Percentiles rank a stretch among this genome's conserved stretches.
phyloP scores from a whole-genome alignment of 1,284 basidiomycete species.

The Leccinum angustisporum region DNA sequence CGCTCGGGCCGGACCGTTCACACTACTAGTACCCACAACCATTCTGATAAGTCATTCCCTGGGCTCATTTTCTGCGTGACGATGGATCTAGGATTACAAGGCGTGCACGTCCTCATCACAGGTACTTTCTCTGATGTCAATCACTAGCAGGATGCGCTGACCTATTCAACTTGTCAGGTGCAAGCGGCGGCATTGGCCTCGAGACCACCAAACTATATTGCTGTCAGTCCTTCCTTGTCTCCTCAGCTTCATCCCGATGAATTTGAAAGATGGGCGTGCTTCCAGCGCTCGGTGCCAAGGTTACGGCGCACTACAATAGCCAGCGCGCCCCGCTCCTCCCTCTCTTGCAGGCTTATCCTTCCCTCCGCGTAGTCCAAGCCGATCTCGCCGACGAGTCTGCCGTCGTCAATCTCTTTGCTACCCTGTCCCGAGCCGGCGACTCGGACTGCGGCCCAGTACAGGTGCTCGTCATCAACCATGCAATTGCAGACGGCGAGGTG shows the following conservation, averaged over 20 bases:
- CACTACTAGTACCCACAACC: background rate
- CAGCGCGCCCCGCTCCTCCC: constrained; percentile 46
- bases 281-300: constrained; percentile 63
- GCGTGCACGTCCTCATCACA: constrained; percentile 40
- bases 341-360: constrained; percentile 39
- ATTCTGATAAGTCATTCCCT: background rate
- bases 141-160: background rate
- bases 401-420: constrained; percentile 44
- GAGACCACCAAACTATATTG: constrained; percentile 54
- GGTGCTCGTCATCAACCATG: constrained; percentile 66
- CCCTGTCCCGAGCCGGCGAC: constrained; percentile 28
- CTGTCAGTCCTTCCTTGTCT: constrained; percentile 34
- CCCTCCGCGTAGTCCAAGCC: constrained; percentile 47
- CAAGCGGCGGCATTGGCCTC: constrained; percentile 65
- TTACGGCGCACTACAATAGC: constrained; percentile 71
- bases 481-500: constrained; percentile 48
- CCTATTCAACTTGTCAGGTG: constrained; percentile 38
- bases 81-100: constrained; percentile 38
- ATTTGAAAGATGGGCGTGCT: background rate
- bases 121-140: constrained; percentile 19
- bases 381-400: constrained; percentile 58
- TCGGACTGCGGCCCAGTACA: constrained; percentile 45
- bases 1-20: constrained; percentile 1
- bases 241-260: background rate
- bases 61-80: background rate